These are phyloP conservation scores for Endothia cerciana DNA, from an alignment of 2,329 filamentous ascomycete species.

Conservation along the genomic window DNA sequence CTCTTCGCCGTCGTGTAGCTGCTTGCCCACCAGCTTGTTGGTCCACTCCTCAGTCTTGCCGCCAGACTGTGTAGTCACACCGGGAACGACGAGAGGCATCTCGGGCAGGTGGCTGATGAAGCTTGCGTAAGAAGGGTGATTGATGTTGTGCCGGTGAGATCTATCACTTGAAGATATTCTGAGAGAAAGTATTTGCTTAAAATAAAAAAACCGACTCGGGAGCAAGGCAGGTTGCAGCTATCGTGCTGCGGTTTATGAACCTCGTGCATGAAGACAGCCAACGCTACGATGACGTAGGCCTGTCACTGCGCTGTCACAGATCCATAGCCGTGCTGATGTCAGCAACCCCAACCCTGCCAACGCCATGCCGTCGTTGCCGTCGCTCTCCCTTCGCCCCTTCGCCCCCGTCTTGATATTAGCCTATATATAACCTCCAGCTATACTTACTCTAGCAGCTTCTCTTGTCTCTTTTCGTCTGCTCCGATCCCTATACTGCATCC, in stretches of 20 bases:
- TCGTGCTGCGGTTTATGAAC: conserved; percentile 1
- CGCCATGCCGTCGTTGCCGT: background rate
- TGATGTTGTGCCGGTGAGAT: background rate
- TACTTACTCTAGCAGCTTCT: no score
- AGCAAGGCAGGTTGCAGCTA: background rate
- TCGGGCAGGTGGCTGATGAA: conserved; percentile 37
- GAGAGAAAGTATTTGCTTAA: background rate
- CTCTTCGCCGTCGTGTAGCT: conserved; percentile 51
- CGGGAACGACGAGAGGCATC: conserved; percentile 69
- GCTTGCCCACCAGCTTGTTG: conserved; percentile 68
- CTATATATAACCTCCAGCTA: no score
- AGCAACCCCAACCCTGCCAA: conserved; percentile 16
- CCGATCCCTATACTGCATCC: background rate
- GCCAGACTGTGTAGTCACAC: conserved; percentile 52
- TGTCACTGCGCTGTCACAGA: background rate
- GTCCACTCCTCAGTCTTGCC: conserved; percentile 61
- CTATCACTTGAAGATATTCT: background rate
- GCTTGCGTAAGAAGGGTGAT: background rate
- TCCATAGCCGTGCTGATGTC: background rate
- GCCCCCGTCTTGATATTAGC: no score
- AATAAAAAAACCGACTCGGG: background rate
- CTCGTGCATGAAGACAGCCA: background rate
- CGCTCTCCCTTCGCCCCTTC: no score
- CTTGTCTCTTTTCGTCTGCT: background rate
- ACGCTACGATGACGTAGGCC: conserved; percentile 25